A percentile compares a stretch with the other conserved stretches of the same genome.
Evolutionary conservation across 1,284 basidiomycete species (phyloP).

Genomic region (Ceratobasidium sp.): DNA sequence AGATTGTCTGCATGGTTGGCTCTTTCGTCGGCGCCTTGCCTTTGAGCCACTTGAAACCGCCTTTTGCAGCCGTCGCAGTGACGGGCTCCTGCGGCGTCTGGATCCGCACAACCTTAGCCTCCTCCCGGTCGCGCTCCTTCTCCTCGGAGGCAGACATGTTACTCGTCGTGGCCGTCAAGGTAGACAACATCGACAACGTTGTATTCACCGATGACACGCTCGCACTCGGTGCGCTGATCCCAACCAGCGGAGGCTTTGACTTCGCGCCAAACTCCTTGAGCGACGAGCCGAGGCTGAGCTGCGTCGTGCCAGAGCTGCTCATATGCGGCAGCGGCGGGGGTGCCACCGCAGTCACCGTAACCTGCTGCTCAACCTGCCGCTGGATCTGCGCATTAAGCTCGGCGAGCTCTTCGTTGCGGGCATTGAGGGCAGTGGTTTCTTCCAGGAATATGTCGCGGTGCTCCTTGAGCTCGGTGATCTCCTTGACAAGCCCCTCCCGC

Average conservation of each 20-base stretch:
- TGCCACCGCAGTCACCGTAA: background rate
- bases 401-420: constrained; percentile 91
- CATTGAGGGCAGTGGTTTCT: constrained; percentile 89
- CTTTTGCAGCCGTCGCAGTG: constrained; percentile 10
- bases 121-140: constrained; percentile 29
- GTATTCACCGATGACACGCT: constrained; percentile 45
- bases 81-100: background rate
- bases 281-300: constrained; percentile 40
- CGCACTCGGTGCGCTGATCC: constrained; percentile 15
- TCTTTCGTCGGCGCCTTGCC: constrained; percentile 44
- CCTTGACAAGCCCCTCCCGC: constrained; percentile 80
- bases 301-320: constrained; percentile 22
- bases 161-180: constrained; percentile 17
- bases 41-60: constrained; percentile 47
- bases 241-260: background rate
- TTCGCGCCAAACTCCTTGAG: constrained; percentile 44
- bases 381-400: constrained; percentile 85
- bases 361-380: constrained; percentile 70
- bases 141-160: constrained; percentile 19
- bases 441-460: constrained; percentile 88
- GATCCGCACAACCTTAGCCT: constrained; percentile 24
- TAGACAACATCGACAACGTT: constrained; percentile 6
- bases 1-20: constrained; percentile 34
- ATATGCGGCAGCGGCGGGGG: constrained; percentile 13
- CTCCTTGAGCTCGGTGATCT: constrained; percentile 88